These are phyloP conservation scores for Cutaneotrichosporon sp. DNA, from an alignment of 1,284 basidiomycete genomes.

Conservation along the genomic window DNA sequence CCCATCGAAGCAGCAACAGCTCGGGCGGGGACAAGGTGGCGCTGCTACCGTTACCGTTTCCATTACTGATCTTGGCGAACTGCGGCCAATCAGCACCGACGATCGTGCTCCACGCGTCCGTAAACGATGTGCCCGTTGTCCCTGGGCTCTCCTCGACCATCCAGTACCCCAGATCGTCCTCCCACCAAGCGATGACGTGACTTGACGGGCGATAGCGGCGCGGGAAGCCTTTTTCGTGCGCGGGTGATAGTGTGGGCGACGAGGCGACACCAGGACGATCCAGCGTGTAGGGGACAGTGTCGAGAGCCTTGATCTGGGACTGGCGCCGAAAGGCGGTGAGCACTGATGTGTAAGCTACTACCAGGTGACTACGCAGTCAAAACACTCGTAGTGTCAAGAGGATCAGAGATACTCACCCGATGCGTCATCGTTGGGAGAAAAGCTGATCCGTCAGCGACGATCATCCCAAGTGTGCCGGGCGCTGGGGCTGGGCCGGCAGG, in stretches of 20 bases:
- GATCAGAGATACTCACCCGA: constrained; percentile 6
- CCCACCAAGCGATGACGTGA: constrained; percentile 39
- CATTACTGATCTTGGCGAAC: background rate
- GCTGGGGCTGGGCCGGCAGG: no score
- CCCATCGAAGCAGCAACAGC: constrained; percentile 17
- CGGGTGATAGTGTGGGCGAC: background rate
- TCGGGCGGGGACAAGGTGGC: background rate
- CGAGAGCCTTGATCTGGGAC: constrained; percentile 32
- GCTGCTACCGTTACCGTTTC: no score
- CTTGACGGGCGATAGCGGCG: constrained; percentile 17
- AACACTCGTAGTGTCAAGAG: no score
- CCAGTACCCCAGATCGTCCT: constrained; percentile 38
- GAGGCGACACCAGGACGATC: background rate
- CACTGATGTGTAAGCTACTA: constrained; percentile 9
- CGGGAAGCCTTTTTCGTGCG: background rate
- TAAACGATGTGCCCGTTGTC: constrained; percentile 3
- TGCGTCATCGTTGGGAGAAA: constrained; percentile 18
- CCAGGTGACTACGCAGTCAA: no score
- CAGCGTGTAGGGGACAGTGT: constrained; percentile 18
- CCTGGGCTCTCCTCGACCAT: constrained; percentile 20
- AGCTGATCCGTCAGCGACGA: constrained; percentile 14
- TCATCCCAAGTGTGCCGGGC: no score
- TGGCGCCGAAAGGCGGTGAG: constrained; percentile 28
- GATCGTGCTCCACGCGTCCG: constrained; percentile 24
- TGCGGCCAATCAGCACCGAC: constrained; percentile 15